Evolutionary conservation across 78 protist genomes (phyloP), one percentile per base, ranked within the genome.

Genomic region (Polysphondylium violaceum): DNA sequence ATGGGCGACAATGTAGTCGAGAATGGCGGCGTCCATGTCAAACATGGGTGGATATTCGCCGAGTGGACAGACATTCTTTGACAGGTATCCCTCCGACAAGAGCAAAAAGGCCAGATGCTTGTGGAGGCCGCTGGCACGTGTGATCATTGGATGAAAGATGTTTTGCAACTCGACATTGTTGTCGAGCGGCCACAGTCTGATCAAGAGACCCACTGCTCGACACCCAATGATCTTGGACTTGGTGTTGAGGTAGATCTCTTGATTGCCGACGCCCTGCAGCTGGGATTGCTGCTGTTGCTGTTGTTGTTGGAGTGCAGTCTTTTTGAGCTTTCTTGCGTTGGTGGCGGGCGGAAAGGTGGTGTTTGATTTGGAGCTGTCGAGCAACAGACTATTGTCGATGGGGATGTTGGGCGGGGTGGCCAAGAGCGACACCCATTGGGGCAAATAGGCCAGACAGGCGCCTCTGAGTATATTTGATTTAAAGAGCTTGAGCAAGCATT

Each of bases 121-220:
- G 35, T 69, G 91, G 14, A 83, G 36, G 17, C 71, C 91, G 17
- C 74, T 55, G 0, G 68, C 25, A 1, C 81, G 69, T 17, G 41
- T 7, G 5, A 83, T 1, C 71, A 83, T 55, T 5, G 47, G n/a
- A 59, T n/a, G 11, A 12, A 83, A 69, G 55, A 83, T 51, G 3
- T 69, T 79, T 69, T 67, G 71, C 9, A 83, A 31, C 44, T 83
- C 79, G 5, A 43, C 9, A 0, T n/a, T 11, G 2, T 41, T 25
- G 11, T 83, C 91, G 2, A 19, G 6, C 31, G 91, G 91, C 91
- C 91, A 83, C 56, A 56, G 29, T 43, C 79, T 47, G 44, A 83
- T 74, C 12, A 69, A 11, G 12, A 58, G n/a, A 21, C 72, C 91
- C 27, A 83, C 36, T 14, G 91, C 77, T 3, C 36, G 41, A 2